Percentiles rank a stretch among this genome's conserved stretches.
phyloP scores from a whole-genome alignment of 1,284 basidiomycete genomes.

The Cutaneotrichosporon arboriforme region DNA sequence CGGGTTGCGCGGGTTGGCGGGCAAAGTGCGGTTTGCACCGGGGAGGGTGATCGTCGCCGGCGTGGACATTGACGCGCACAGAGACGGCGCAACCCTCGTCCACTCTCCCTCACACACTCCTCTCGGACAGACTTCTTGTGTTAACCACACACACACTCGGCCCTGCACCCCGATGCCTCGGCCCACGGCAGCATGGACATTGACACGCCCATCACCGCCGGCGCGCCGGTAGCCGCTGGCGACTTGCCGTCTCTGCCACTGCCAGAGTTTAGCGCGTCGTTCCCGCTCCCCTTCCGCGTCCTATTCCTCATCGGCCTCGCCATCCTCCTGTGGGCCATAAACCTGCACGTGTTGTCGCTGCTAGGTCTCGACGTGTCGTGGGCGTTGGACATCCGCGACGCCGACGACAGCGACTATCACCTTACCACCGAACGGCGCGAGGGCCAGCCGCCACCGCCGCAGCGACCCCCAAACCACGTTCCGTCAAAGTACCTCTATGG shows the following conservation, averaged over 20 bases:
- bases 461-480: neutral
- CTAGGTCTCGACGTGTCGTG: constrained; percentile 68
- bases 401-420: constrained; percentile 12
- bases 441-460: neutral
- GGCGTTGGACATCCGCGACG: constrained; percentile 53
- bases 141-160: no score
- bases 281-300: constrained; percentile 77
- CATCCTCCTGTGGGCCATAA: constrained; percentile 74
- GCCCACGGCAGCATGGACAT: neutral
- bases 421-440: neutral
- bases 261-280: constrained; percentile 55
- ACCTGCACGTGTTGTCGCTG: constrained; percentile 71
- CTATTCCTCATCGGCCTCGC: constrained; percentile 65
- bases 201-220: neutral
- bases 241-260: constrained; percentile 20
- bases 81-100: no score
- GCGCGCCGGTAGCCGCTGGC: neutral
- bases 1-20: no score
- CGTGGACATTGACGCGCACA: no score
- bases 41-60: no score
- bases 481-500: constrained; percentile 50
- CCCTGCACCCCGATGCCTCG: neutral
- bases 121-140: neutral
- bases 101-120: neutral
- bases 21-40: no score